These are phyloP conservation scores for Hippophae rhamnoides DNA, from an alignment of 306 rosid genomes.

Conservation along the genomic window DNA sequence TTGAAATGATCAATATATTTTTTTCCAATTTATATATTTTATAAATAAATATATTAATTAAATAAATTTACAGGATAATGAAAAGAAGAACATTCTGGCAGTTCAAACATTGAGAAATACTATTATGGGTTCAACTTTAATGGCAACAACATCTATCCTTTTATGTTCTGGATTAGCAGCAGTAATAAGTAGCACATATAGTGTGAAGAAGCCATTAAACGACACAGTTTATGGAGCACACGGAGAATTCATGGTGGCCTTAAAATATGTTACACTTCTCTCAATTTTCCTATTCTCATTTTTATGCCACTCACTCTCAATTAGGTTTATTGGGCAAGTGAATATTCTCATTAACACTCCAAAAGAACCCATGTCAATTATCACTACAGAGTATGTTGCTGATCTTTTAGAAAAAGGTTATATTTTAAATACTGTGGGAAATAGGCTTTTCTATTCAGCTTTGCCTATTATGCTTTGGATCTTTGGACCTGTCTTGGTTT, in stretches of 20 bases:
- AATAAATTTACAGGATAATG: conserved; percentile 61
- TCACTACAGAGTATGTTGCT: conserved; percentile 46
- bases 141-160: conserved; percentile 88
- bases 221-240: conserved; percentile 78
- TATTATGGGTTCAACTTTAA: conserved; percentile 82
- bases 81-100: conserved; percentile 83
- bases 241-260: conserved; percentile 84
- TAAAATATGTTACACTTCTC: conserved; percentile 69
- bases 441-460: conserved; percentile 70
- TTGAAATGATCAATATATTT: too few species aligned
- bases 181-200: conserved; percentile 88
- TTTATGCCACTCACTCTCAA: conserved; percentile 82
- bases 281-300: conserved; percentile 75
- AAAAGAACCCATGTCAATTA: conserved; percentile 34
- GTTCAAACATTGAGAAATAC: conserved; percentile 82
- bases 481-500: conserved; percentile 83
- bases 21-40: too few species aligned
- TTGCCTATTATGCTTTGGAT: conserved; percentile 84
- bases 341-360: conserved; percentile 81
- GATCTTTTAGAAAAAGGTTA: conserved; percentile 71
- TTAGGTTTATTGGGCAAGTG: conserved; percentile 78
- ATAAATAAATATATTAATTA: background rate
- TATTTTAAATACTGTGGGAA: conserved; percentile 63
- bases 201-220: conserved; percentile 69
- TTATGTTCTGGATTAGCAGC: conserved; percentile 83